Evolutionary conservation across 805 yeast genomes (phyloP).

Genomic region (Komagataella phaffii): DNA sequence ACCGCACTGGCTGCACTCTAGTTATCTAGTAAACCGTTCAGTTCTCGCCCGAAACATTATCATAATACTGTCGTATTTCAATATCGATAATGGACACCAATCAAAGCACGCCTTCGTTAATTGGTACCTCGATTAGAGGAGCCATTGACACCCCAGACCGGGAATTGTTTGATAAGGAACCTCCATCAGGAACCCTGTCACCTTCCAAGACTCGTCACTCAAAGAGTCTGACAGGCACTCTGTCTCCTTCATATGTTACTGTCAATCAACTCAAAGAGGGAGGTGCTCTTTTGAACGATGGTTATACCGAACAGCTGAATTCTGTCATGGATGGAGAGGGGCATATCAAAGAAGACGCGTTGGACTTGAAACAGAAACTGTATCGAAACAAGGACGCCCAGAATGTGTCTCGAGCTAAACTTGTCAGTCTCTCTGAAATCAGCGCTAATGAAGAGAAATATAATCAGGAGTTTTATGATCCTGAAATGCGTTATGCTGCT

Average conservation of each 20-base stretch:
- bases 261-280: slow-evolving; percentile 27
- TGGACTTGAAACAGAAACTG: slow-evolving; percentile 14
- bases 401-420: not conserved
- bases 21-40: not conserved
- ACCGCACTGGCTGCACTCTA: not conserved
- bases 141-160: slow-evolving; percentile 1
- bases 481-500: not conserved
- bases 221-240: not conserved
- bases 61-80: not conserved
- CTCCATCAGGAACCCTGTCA: not conserved
- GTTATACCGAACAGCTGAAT: slow-evolving; percentile 42
- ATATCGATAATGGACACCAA: slow-evolving; percentile 2
- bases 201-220: slow-evolving; percentile 5
- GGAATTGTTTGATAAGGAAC: not conserved
- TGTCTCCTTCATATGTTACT: slow-evolving; percentile 17
- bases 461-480: not conserved
- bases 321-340: slow-evolving; percentile 40
- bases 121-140: slow-evolving; percentile 36
- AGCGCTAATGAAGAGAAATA: not conserved
- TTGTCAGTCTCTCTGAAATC: not conserved
- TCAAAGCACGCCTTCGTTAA: slow-evolving; percentile 29
- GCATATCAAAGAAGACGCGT: slow-evolving; percentile 32
- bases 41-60: not conserved
- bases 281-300: slow-evolving; percentile 44
- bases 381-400: not conserved